These are phyloP conservation scores for Suillus fuscotomentosus DNA, from an alignment of 768 basidiomycete genomes.

Conservation along the genomic window DNA sequence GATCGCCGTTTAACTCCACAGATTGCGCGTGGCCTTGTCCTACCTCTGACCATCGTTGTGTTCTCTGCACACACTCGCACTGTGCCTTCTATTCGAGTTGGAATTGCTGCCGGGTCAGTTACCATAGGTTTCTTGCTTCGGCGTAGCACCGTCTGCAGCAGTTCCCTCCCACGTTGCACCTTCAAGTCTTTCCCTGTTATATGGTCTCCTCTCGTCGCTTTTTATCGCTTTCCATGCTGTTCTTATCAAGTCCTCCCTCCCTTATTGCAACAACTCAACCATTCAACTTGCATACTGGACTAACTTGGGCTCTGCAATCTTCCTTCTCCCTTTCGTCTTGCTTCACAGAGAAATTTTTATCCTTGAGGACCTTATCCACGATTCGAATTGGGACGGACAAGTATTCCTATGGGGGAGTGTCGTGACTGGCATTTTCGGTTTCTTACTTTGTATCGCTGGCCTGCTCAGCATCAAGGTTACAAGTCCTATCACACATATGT, in stretches of 20 bases:
- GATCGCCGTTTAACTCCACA: conserved; percentile 25
- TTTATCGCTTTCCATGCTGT: conserved; percentile 78
- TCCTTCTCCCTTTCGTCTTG: conserved; percentile 63
- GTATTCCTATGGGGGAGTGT: conserved; percentile 64
- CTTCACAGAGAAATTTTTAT: conserved; percentile 51
- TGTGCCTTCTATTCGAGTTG: conserved; percentile 50
- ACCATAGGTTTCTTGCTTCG: conserved; percentile 78
- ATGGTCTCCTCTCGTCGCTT: conserved; percentile 69
- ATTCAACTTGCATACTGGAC: conserved; percentile 81
- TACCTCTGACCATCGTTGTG: conserved; percentile 79
- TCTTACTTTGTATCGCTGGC: conserved; percentile 77
- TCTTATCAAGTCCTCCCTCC: conserved; percentile 68
- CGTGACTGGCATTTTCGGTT: conserved; percentile 77
- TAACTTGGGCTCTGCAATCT: conserved; percentile 63
- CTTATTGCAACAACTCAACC: conserved; percentile 66
- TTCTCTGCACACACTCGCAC: conserved; percentile 59
- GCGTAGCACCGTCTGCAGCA: conserved; percentile 56
- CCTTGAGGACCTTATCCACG: conserved; percentile 39
- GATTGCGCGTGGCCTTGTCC: conserved; percentile 82
- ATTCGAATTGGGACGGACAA: conserved; percentile 45
- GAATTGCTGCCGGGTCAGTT: conserved; percentile 61
- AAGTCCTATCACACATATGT: conserved; percentile 84
- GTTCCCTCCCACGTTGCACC: conserved; percentile 44
- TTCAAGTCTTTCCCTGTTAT: conserved; percentile 59
- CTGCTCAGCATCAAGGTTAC: conserved; percentile 81